These are phyloP conservation scores for Cordyceps fumosorosea DNA, from an alignment of 2,329 filamentous ascomycete genomes.

Conservation along the genomic window DNA sequence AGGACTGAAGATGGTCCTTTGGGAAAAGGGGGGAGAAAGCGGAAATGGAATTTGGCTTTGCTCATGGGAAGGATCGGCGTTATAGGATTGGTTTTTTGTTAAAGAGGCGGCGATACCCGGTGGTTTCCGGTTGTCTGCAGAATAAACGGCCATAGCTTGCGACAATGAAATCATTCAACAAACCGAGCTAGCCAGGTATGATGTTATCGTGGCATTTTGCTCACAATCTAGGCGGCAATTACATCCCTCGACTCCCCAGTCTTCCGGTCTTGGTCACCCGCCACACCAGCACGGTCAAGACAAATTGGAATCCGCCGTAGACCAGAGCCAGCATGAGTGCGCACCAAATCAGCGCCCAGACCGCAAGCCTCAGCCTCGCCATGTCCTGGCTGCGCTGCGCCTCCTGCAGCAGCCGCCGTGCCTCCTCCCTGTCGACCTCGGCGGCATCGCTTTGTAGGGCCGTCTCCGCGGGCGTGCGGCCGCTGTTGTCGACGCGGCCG, in stretches of 20 bases:
- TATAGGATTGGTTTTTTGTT: neutral
- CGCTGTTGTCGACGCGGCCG: neutral
- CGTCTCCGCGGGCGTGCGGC: neutral
- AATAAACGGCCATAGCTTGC: neutral
- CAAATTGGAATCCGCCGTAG: neutral
- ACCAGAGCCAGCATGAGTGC: neutral
- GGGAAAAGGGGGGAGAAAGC: neutral
- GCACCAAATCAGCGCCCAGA: neutral
- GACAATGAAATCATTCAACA: neutral
- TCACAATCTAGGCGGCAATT: neutral
- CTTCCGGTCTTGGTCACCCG: neutral
- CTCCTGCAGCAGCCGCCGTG: neutral
- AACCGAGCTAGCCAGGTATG: neutral
- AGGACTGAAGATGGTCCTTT: slow-evolving; percentile 17
- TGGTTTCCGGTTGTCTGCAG: neutral
- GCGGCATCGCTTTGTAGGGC: neutral
- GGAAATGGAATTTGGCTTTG: neutral
- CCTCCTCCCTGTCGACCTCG: neutral
- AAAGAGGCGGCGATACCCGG: neutral
- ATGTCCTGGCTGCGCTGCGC: neutral
- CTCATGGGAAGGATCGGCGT: neutral
- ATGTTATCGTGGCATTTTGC: neutral
- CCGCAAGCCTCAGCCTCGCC: neutral
- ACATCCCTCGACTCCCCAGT: neutral
- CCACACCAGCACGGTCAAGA: neutral